Evolutionary conservation across 1,284 basidiomycete species (phyloP).

Genomic region (Heterobasidion parviporum): DNA sequence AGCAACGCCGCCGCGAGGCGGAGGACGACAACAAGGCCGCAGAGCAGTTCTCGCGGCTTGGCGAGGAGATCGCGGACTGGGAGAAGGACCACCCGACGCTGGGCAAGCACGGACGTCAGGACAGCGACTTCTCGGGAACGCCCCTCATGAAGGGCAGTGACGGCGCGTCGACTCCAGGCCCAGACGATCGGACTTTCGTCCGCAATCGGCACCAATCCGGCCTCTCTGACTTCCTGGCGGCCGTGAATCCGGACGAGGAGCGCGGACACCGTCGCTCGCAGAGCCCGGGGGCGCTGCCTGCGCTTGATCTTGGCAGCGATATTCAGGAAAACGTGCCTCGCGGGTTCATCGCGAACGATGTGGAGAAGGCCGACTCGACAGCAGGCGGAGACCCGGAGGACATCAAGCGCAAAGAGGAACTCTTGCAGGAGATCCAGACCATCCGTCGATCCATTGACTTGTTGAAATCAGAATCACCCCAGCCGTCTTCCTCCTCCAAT

Average conservation of each 20-base stretch:
- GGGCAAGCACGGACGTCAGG: constrained; percentile 49
- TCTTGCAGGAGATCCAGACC: constrained; percentile 68
- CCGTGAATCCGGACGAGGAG: constrained; percentile 52
- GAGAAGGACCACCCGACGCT: constrained; percentile 74
- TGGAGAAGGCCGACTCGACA: constrained; percentile 27
- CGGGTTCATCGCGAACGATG: constrained; percentile 44
- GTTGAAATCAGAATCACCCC: constrained; percentile 59
- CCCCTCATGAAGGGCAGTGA: constrained; percentile 25
- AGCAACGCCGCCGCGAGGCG: constrained; percentile 66
- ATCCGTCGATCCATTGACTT: constrained; percentile 72
- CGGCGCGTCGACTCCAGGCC: constrained; percentile 30
- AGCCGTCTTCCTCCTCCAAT: constrained; percentile 40
- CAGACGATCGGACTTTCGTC: constrained; percentile 39
- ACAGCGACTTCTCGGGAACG: constrained; percentile 45
- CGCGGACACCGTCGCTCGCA: constrained; percentile 42
- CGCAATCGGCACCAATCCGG: constrained; percentile 54
- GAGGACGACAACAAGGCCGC: constrained; percentile 74
- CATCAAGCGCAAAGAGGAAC: constrained; percentile 56
- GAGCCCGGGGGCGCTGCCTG: constrained; percentile 52
- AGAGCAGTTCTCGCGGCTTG: constrained; percentile 57
- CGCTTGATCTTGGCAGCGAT: constrained; percentile 64
- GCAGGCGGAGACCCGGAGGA: constrained; percentile 44
- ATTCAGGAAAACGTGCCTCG: constrained; percentile 67
- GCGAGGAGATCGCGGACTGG: constrained; percentile 77
- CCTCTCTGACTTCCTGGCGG: constrained; percentile 64